Percentiles rank a stretch among this genome's conserved stretches.
These are phyloP conservation scores for Tagetes patula DNA, from an alignment of 129 eudicot species.

Conservation along the genomic window DNA sequence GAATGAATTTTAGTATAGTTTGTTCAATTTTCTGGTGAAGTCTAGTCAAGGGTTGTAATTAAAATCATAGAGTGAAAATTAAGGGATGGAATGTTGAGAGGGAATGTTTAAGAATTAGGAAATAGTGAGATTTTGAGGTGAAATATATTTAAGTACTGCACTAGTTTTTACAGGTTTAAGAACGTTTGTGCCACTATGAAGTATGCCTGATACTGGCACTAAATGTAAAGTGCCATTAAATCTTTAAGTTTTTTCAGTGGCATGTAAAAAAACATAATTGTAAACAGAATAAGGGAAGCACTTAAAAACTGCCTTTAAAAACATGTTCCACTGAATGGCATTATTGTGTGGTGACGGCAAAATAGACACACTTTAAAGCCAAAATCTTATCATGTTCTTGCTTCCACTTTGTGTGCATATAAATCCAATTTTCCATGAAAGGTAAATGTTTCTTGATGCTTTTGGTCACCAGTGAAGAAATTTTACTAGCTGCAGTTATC, in stretches of 20 bases:
- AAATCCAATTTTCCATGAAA: too few species aligned
- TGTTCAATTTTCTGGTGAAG: not conserved
- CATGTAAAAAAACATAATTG: not conserved
- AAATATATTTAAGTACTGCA: not conserved
- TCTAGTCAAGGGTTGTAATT: not conserved
- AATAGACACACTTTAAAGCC: not conserved
- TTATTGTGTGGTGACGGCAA: not conserved
- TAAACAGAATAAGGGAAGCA: not conserved
- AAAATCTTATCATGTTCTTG: conserved; percentile 1
- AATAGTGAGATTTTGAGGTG: not conserved
- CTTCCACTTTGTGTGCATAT: not conserved
- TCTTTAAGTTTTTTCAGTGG: not conserved
- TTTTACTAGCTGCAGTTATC: not conserved
- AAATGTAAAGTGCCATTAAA: not conserved
- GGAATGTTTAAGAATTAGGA: not conserved
- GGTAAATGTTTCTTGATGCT: not conserved
- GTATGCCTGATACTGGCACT: not conserved
- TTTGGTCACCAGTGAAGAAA: not conserved
- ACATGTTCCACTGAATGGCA: not conserved
- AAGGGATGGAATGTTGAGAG: not conserved
- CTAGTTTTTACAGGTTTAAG: not conserved
- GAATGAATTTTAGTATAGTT: not conserved
- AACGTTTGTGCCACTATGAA: not conserved
- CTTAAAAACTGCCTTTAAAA: not conserved
- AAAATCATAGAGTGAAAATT: not conserved